Percentiles rank a stretch among this genome's conserved stretches.
Conservation (phyloP, 345 rosid genomes). For the Brassica incana region DNA sequence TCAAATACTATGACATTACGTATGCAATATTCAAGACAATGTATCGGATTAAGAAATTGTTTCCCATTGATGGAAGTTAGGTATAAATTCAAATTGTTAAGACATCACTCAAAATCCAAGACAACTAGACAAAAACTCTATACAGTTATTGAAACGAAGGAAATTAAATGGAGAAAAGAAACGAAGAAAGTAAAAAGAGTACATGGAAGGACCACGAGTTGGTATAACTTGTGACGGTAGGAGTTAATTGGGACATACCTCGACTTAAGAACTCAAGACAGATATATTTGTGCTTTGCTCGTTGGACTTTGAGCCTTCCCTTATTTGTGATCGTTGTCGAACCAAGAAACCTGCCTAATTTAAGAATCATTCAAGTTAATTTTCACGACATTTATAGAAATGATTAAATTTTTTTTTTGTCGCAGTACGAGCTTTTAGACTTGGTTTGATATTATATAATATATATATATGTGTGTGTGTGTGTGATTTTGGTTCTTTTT, state of each 20-base stretch:
- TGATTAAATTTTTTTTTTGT: not conserved
- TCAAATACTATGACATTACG: not conserved
- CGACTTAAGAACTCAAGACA: constrained; percentile 27
- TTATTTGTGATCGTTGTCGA: constrained; percentile 23
- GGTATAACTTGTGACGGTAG: constrained; percentile 17
- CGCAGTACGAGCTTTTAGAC: too few relatives aligned
- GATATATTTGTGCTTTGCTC: constrained; percentile 24
- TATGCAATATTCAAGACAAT: not conserved
- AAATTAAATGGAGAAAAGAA: constrained; percentile 25
- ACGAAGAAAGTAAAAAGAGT: constrained; percentile 10
- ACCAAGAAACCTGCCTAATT: constrained; percentile 19
- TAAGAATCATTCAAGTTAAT: not conserved
- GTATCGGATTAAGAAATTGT: not conserved
- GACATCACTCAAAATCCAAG: constrained; percentile 21
- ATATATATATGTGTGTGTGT: too few relatives aligned
- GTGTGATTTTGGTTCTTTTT: not conserved
- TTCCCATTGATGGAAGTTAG: constrained; percentile 12
- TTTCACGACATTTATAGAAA: not conserved
- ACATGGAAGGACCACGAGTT: constrained; percentile 34
- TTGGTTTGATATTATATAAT: not conserved
- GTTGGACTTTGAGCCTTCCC: constrained; percentile 36
- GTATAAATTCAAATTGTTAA: constrained; percentile 1
- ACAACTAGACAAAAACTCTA: constrained; percentile 22
- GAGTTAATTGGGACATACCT: constrained; percentile 26
- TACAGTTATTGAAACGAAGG: constrained; percentile 22